phyloP scores from a whole-genome alignment of 2,329 filamentous ascomycete genomes.

The Escovopsis weberi region DNA sequence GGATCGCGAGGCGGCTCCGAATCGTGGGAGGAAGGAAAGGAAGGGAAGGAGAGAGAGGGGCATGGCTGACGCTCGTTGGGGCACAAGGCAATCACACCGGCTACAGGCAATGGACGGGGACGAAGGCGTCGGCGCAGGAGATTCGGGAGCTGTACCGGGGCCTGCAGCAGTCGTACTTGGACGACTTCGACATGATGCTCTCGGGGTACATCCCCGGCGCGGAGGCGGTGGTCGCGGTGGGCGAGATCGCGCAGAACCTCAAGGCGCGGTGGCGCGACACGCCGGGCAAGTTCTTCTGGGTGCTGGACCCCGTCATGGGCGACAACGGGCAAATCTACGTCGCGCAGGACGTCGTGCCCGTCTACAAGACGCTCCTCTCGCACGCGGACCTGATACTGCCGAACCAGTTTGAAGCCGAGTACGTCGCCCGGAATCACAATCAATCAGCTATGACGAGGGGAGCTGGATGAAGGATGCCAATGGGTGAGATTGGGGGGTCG shows the following conservation, averaged over 20 bases:
- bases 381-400: conserved; percentile 86
- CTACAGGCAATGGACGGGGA: conserved; percentile 79
- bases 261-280: conserved; percentile 46
- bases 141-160: conserved; percentile 70
- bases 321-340: conserved; percentile 90
- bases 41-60: no score
- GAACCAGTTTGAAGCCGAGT: conserved; percentile 97
- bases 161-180: conserved; percentile 67
- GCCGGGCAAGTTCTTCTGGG: conserved; percentile 85
- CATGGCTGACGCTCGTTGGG: no score
- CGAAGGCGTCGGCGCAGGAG: no score
- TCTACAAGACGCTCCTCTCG: conserved; percentile 65
- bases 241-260: conserved; percentile 68
- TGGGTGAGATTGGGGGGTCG: no score
- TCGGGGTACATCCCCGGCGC: conserved; percentile 90
- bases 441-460: neutral
- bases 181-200: conserved; percentile 85
- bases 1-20: no score
- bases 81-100: conserved; percentile 97
- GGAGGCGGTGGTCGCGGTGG: conserved; percentile 69
- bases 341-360: conserved; percentile 77
- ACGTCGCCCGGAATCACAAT: conserved; percentile 19
- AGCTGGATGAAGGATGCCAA: conserved; percentile 1
- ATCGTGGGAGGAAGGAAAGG: no score
- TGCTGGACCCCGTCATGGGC: conserved; percentile 95